These are phyloP conservation scores for Royoungia palumana DNA, from an alignment of 768 basidiomycete genomes.

Conservation along the genomic window DNA sequence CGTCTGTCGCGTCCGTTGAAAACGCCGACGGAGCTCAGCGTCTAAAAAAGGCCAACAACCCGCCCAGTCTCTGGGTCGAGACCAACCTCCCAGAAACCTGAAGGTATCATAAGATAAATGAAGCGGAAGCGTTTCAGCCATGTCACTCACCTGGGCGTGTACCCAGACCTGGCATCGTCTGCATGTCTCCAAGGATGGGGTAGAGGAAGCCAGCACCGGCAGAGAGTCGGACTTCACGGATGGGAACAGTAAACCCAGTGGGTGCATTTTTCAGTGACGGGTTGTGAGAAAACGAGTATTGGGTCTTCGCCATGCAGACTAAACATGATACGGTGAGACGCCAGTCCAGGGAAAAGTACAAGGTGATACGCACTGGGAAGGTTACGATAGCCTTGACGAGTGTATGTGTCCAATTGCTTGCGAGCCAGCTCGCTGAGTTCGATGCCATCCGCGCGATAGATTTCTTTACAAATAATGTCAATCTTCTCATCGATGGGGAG, in stretches of 20 bases:
- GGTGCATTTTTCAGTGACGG: constrained; percentile 89
- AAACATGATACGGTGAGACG: constrained; percentile 7
- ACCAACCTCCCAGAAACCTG: constrained; percentile 89
- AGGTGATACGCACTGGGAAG: constrained; percentile 62
- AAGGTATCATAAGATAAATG: constrained; percentile 9
- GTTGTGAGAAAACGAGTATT: constrained; percentile 96
- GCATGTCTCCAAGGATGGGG: constrained; percentile 94
- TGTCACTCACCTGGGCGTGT: constrained; percentile 72
- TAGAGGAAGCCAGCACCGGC: constrained; percentile 97
- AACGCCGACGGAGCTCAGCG: constrained; percentile 5
- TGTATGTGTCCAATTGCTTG: constrained; percentile 87
- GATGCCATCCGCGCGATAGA: constrained; percentile 93
- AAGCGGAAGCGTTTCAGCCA: not conserved
- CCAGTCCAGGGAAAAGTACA: not conserved
- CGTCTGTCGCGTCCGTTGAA: constrained; percentile 17
- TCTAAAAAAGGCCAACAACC: constrained; percentile 81
- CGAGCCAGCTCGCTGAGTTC: constrained; percentile 80
- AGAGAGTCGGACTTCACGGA: constrained; percentile 81
- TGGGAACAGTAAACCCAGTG: constrained; percentile 88
- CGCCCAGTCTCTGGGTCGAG: constrained; percentile 76
- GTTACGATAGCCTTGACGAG: constrained; percentile 78
- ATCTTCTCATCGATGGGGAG: constrained; percentile 89
- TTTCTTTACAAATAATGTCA: constrained; percentile 77
- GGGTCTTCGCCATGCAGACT: constrained; percentile 98
- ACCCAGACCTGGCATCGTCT: constrained; percentile 95